These are phyloP conservation scores for Rhodamnia rubescens DNA, from an alignment of 345 rosid species.

Conservation along the genomic window DNA sequence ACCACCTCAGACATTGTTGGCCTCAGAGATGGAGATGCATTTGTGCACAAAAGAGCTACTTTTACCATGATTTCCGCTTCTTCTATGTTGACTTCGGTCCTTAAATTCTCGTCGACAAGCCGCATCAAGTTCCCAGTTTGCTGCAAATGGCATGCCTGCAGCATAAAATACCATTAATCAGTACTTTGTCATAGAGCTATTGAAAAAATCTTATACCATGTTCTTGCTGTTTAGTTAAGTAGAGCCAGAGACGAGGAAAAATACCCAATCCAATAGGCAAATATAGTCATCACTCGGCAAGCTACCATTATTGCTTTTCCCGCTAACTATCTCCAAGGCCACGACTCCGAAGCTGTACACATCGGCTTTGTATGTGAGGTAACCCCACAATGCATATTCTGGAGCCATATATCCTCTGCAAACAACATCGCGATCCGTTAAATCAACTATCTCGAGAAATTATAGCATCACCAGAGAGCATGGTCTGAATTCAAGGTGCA, in stretches of 20 bases:
- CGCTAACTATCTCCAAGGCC: constrained; percentile 21
- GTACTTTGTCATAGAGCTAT: neutral
- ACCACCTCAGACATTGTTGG: constrained; percentile 24
- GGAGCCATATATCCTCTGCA: constrained; percentile 39
- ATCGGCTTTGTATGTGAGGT: constrained; percentile 25
- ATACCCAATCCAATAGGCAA: constrained; percentile 30
- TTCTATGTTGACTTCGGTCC: constrained; percentile 2
- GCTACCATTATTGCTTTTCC: constrained; percentile 15
- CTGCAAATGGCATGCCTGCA: constrained; percentile 16
- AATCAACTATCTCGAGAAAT: neutral
- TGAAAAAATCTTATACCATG: neutral
- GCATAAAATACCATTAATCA: neutral
- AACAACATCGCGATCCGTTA: neutral
- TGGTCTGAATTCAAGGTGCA: neutral
- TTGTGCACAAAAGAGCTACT: constrained; percentile 17
- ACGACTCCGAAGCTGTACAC: constrained; percentile 34
- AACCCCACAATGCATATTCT: constrained; percentile 32
- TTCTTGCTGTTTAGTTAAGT: neutral
- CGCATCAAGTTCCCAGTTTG: constrained; percentile 9
- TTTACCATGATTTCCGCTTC: constrained; percentile 4
- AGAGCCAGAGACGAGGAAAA: neutral
- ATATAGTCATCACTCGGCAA: constrained; percentile 1
- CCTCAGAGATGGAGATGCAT: constrained; percentile 11
- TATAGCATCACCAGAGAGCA: neutral
- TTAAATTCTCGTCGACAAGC: constrained; percentile 10